Percentiles rank a stretch among this genome's conserved stretches.
Evolutionary conservation across 306 rosid species (phyloP).

Genomic region (Begonia masoniana): DNA sequence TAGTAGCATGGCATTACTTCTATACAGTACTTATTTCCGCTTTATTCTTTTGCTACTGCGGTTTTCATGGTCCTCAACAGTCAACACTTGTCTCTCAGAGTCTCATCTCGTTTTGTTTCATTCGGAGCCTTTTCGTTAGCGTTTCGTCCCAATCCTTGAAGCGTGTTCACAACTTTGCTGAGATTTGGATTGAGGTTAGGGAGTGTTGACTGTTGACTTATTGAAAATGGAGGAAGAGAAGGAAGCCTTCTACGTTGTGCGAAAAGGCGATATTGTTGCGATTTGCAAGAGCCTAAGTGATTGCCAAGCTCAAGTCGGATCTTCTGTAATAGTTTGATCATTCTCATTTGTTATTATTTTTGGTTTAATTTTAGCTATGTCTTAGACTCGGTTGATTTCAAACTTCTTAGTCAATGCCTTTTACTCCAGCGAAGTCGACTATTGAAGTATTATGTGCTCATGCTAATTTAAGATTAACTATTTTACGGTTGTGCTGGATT

Average conservation of each 20-base stretch:
- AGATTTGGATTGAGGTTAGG: neutral
- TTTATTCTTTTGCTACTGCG: too few species aligned
- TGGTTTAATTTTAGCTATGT: neutral
- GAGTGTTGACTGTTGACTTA: neutral
- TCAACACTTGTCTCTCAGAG: too few species aligned
- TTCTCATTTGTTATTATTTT: constrained; percentile 6
- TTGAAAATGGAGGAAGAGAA: constrained; percentile 56
- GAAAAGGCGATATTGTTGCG: constrained; percentile 63
- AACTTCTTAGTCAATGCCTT: neutral
- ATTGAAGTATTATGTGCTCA: too few species aligned
- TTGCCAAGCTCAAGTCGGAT: constrained; percentile 34
- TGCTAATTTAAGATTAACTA: too few species aligned
- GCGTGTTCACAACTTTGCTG: constrained; percentile 7
- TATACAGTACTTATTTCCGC: too few species aligned
- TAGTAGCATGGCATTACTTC: too few species aligned
- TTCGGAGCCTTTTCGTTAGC: too few species aligned
- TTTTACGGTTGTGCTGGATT: too few species aligned
- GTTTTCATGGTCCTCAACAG: too few species aligned
- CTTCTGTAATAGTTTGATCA: constrained; percentile 21
- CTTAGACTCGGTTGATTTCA: constrained; percentile 1
- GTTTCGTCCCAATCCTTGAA: too few species aligned
- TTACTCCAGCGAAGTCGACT: too few species aligned
- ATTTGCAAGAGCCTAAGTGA: constrained; percentile 52
- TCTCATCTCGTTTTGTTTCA: too few species aligned
- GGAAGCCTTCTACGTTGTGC: constrained; percentile 61